Evolutionary conservation across 495 filamentous ascomycete species (phyloP).

Genomic region (Trichocladium uniseriatum): DNA sequence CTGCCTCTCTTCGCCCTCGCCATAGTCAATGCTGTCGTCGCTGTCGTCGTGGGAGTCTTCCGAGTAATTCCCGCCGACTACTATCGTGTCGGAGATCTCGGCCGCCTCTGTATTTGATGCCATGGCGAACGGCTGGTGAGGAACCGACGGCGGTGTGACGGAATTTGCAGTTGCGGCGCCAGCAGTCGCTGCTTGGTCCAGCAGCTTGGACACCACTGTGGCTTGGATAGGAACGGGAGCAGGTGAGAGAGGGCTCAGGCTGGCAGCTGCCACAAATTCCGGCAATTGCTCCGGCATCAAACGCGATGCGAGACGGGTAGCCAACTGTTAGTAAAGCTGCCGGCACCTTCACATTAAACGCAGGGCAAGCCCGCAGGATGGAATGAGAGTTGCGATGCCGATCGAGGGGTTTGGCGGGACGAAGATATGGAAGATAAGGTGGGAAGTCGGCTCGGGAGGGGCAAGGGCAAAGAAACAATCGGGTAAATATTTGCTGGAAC

Average conservation of each 20-base stretch:
- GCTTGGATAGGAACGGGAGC: slow-evolving; percentile 21
- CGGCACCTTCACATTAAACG: background rate
- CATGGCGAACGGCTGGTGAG: slow-evolving; percentile 5
- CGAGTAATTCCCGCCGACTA: slow-evolving; percentile 24
- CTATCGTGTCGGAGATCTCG: slow-evolving; percentile 23
- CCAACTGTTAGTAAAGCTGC: background rate
- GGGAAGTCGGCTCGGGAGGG: background rate
- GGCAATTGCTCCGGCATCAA: slow-evolving; percentile 31
- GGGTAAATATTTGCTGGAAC: background rate
- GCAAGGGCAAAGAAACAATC: background rate
- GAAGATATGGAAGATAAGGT: background rate
- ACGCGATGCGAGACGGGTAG: background rate
- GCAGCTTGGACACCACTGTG: slow-evolving; percentile 29
- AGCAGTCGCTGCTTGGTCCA: slow-evolving; percentile 25
- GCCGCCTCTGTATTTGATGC: slow-evolving; percentile 7
- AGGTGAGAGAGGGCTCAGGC: slow-evolving; percentile 28
- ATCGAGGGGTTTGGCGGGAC: background rate
- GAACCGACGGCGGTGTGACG: background rate
- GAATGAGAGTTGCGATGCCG: background rate
- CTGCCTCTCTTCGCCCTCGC: slow-evolving; percentile 16
- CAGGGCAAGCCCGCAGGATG: background rate
- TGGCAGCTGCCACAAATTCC: slow-evolving; percentile 30
- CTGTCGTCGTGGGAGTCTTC: slow-evolving; percentile 20
- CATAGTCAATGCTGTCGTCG: slow-evolving; percentile 29
- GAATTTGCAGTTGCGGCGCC: slow-evolving; percentile 7